phyloP scores from a whole-genome alignment of 352 stramenopile species.

The Phytopythium boreale region DNA sequence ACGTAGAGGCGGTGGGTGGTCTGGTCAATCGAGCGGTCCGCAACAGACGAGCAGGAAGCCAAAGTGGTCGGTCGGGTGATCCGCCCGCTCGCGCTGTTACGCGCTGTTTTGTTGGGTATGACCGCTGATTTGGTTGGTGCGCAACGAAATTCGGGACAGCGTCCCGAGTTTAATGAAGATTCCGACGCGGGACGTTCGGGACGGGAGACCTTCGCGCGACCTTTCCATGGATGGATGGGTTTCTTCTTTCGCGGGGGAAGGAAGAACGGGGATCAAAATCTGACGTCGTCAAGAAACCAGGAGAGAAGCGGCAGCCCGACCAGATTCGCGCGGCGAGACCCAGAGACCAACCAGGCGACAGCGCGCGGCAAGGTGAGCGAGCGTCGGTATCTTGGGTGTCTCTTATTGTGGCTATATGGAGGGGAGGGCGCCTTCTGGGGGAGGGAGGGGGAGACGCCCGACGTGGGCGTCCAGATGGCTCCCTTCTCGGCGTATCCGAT shows the following conservation, averaged over 20 bases:
- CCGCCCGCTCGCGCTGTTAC: not conserved
- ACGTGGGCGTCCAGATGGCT: not conserved
- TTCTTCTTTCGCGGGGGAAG: not conserved
- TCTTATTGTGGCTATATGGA: too few species aligned
- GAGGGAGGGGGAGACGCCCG: not conserved
- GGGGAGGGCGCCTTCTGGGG: not conserved
- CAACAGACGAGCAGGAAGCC: not conserved
- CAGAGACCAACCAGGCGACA: not conserved
- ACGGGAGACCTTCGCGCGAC: not conserved
- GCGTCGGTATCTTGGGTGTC: too few species aligned
- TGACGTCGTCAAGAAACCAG: not conserved
- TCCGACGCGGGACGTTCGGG: not conserved
- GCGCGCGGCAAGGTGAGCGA: not conserved
- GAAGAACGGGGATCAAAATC: not conserved
- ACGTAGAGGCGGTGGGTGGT: not conserved
- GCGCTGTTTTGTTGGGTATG: not conserved
- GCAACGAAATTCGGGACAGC: not conserved
- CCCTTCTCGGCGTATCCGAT: not conserved
- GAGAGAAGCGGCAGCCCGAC: not conserved
- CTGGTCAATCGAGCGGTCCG: not conserved
- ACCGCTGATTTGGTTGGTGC: slow-evolving; percentile 5
- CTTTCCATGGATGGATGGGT: not conserved
- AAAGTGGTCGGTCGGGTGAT: not conserved
- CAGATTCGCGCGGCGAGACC: not conserved
- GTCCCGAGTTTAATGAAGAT: not conserved